Evolutionary conservation across 208 protist species (phyloP).

Genomic region (Naegleria fowleri): DNA sequence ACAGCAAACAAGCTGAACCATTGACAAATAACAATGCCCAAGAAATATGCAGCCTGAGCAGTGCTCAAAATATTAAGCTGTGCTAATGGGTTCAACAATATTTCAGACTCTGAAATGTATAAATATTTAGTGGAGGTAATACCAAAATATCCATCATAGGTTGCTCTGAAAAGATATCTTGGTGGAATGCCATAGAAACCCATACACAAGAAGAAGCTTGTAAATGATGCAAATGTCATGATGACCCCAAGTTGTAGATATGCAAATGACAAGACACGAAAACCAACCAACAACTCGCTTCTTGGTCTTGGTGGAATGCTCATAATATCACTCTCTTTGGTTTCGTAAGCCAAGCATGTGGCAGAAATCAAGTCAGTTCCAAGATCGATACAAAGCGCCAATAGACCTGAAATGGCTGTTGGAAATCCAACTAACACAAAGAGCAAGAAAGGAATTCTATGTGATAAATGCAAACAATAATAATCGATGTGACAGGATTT

Average conservation of each 20-base stretch:
- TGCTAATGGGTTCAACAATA: background rate
- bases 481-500: no score
- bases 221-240: slow-evolving; percentile 54
- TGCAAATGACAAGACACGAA: slow-evolving; percentile 49
- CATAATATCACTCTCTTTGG: slow-evolving; percentile 65
- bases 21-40: slow-evolving; percentile 58
- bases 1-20: slow-evolving; percentile 47
- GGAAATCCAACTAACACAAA: slow-evolving; percentile 54
- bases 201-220: slow-evolving; percentile 54
- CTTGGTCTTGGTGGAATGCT: slow-evolving; percentile 47
- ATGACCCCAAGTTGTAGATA: slow-evolving; percentile 63
- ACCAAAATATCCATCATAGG: background rate
- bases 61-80: slow-evolving; percentile 26
- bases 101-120: background rate
- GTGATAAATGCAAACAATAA: no score
- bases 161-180: background rate
- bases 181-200: slow-evolving; percentile 24
- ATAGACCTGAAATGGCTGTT: slow-evolving; percentile 49
- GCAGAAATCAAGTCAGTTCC: slow-evolving; percentile 60
- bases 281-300: slow-evolving; percentile 56
- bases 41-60: slow-evolving; percentile 63
- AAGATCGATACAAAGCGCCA: slow-evolving; percentile 69
- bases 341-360: slow-evolving; percentile 54
- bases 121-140: background rate
- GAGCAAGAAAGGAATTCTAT: slow-evolving; percentile 49